Percentiles rank a stretch among this genome's conserved stretches.
phyloP scores from a whole-genome alignment of 345 rosid genomes.

The Geranium rotundifolium region DNA sequence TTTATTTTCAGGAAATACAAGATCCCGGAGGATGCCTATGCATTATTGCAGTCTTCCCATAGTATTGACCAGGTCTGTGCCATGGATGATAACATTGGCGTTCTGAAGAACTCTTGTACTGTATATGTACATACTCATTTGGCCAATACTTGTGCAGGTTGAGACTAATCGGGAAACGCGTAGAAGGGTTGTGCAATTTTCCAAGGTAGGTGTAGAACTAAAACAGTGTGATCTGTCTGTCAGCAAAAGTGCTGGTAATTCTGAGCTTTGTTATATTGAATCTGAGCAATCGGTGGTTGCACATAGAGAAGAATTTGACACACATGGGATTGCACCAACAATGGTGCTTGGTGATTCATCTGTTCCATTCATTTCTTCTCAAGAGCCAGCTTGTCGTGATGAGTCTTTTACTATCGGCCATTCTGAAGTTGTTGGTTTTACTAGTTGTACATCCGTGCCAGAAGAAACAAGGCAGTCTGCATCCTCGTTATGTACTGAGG shows the following conservation, averaged over 20 bases:
- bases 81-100: neutral
- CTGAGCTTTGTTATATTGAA: neutral
- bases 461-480: constrained; percentile 12
- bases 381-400: constrained; percentile 7
- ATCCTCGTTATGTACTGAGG: constrained; percentile 5
- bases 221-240: constrained; percentile 17
- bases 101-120: neutral
- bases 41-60: constrained; percentile 57
- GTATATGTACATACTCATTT: neutral
- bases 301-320: neutral
- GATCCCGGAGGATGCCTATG: constrained; percentile 46
- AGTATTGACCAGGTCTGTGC: constrained; percentile 52
- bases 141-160: constrained; percentile 25
- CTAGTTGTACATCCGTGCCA: neutral
- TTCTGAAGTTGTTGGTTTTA: constrained; percentile 15
- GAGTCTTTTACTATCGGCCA: constrained; percentile 9
- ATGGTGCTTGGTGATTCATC: constrained; percentile 6
- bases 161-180: constrained; percentile 54
- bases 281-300: neutral
- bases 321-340: constrained; percentile 11
- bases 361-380: constrained; percentile 12
- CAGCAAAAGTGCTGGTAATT: constrained; percentile 10
- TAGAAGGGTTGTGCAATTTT: constrained; percentile 42
- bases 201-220: constrained; percentile 43
- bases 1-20: constrained; percentile 47